Evolutionary conservation across 2,329 filamentous ascomycete species (phyloP).

Genomic region (Phialophora tarda): DNA sequence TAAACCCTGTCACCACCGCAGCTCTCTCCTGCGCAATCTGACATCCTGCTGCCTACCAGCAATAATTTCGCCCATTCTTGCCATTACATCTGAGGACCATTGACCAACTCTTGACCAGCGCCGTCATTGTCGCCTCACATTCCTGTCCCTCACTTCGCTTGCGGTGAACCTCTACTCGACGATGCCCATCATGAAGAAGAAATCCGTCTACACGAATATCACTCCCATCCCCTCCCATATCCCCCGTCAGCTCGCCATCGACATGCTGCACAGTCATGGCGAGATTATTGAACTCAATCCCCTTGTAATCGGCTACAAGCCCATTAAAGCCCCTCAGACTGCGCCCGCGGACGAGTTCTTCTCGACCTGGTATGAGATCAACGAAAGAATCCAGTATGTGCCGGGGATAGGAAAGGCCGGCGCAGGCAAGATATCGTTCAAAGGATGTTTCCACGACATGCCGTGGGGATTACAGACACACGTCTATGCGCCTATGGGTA

Average conservation of each 20-base stretch:
- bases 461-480: slow-evolving; percentile 78
- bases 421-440: slow-evolving; percentile 73
- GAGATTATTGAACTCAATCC: slow-evolving; percentile 90
- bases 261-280: slow-evolving; percentile 76
- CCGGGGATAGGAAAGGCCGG: slow-evolving; percentile 57
- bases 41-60: slow-evolving; percentile 20
- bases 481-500: slow-evolving; percentile 78
- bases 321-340: slow-evolving; percentile 69
- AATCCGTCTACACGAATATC: slow-evolving; percentile 50
- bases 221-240: slow-evolving; percentile 75
- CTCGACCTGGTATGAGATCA: slow-evolving; percentile 78
- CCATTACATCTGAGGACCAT: background rate
- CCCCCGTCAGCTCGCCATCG: slow-evolving; percentile 70
- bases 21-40: slow-evolving; percentile 14
- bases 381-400: slow-evolving; percentile 76
- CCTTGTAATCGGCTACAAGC: slow-evolving; percentile 72
- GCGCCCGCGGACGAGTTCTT: slow-evolving; percentile 72
- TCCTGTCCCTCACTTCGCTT: background rate
- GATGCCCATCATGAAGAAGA: slow-evolving; percentile 31
- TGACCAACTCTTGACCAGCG: background rate
- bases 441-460: slow-evolving; percentile 78
- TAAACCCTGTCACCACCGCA: slow-evolving; percentile 19
- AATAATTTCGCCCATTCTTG: background rate
- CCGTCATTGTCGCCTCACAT: background rate
- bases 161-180: background rate